Percentiles rank a stretch among this genome's conserved stretches.
Evolutionary conservation across 2,329 filamentous ascomycete genomes (phyloP).

Genomic region (Fusarium continuum): DNA sequence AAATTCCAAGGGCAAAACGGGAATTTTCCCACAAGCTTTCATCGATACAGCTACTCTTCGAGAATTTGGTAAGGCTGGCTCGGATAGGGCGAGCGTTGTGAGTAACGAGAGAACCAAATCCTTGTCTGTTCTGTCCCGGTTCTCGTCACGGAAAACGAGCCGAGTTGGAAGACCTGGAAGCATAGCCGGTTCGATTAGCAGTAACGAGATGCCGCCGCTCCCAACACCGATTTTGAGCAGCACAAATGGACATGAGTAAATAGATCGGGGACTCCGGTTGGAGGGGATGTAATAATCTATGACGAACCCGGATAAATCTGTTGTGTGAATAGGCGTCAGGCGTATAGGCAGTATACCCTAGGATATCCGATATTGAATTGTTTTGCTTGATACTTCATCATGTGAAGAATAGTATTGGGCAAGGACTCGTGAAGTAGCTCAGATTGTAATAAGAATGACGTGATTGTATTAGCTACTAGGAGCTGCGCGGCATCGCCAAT

Average conservation of each 20-base stretch:
- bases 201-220: slow-evolving; percentile 41
- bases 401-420: neutral
- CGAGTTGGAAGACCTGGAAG: slow-evolving; percentile 46
- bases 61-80: slow-evolving; percentile 45
- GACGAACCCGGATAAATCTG: slow-evolving; percentile 3
- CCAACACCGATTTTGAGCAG: slow-evolving; percentile 24
- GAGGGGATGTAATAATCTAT: slow-evolving; percentile 8
- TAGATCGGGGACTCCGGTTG: neutral
- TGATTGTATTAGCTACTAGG: neutral
- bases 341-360: slow-evolving; percentile 34
- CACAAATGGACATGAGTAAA: slow-evolving; percentile 10
- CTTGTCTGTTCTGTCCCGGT: slow-evolving; percentile 47
- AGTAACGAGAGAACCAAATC: slow-evolving; percentile 50
- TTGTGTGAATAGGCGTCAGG: slow-evolving; percentile 18
- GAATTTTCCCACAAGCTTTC: slow-evolving; percentile 62
- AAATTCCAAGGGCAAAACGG: slow-evolving; percentile 62
- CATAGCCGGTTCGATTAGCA: slow-evolving; percentile 47
- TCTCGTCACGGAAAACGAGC: slow-evolving; percentile 47
- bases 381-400: slow-evolving; percentile 4
- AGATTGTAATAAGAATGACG: neutral
- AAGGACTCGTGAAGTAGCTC: neutral
- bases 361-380: slow-evolving; percentile 2
- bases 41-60: slow-evolving; percentile 58
- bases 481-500: too few relatives aligned
- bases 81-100: slow-evolving; percentile 45